Conservation (phyloP, 1,139 yeast genomes). For the Nakaseomyces bracarensis region DNA sequence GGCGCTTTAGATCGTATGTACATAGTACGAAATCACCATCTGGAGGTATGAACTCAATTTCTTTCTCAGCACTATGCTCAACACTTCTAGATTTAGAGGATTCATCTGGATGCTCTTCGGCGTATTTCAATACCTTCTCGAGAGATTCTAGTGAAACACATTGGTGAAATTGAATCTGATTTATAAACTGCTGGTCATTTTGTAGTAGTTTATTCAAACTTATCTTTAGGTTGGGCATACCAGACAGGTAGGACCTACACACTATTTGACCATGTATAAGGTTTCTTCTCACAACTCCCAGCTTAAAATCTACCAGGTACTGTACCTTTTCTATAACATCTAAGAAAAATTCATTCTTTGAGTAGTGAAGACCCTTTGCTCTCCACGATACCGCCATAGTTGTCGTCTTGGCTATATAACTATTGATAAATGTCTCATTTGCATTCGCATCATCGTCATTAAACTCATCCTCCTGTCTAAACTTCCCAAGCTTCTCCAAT, state of each 20-base stretch:
- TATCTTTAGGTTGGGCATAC: constrained; percentile 66
- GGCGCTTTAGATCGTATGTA: constrained; percentile 37
- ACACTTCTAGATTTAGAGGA: not conserved
- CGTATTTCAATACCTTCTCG: constrained; percentile 23
- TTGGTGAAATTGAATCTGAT: constrained; percentile 61
- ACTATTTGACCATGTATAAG: constrained; percentile 57
- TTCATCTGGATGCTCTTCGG: constrained; percentile 2
- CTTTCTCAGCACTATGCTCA: constrained; percentile 35
- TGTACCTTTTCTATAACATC: constrained; percentile 62
- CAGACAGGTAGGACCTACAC: constrained; percentile 62
- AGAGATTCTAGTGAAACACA: constrained; percentile 63
- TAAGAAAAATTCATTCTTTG: constrained; percentile 69
- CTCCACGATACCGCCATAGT: constrained; percentile 74
- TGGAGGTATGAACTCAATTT: constrained; percentile 67
- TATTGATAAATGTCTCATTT: constrained; percentile 39
- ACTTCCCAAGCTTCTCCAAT: constrained; percentile 8
- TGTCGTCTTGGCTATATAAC: constrained; percentile 61
- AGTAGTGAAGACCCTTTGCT: constrained; percentile 69
- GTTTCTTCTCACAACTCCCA: constrained; percentile 50
- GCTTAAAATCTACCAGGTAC: constrained; percentile 51
- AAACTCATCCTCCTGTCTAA: not conserved
- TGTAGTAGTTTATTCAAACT: constrained; percentile 53
- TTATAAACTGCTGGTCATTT: constrained; percentile 39
- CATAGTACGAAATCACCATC: constrained; percentile 66
- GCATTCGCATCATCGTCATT: constrained; percentile 9